Evolutionary conservation across 169 alveolate species (phyloP).

Genomic region (Eimeria tenella): DNA sequence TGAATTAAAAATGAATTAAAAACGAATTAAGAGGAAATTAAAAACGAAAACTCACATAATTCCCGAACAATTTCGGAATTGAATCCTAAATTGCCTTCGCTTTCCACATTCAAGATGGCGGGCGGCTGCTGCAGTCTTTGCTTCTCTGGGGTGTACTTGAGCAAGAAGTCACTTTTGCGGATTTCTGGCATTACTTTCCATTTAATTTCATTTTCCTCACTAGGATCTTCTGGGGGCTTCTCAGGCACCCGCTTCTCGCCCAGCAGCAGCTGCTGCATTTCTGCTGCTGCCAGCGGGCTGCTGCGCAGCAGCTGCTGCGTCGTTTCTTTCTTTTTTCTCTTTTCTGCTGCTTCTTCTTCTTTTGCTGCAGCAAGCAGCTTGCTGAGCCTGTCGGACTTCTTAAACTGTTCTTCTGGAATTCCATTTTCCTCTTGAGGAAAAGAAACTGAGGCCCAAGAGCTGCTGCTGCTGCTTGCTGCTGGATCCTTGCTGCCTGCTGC

Average conservation of each 20-base stretch:
- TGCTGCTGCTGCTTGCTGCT: neutral
- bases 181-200: neutral
- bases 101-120: neutral
- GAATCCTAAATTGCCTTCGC: neutral
- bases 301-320: neutral
- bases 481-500: neutral
- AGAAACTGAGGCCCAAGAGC: too few relatives aligned
- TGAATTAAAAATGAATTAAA: too few relatives aligned
- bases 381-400: too few relatives aligned
- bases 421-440: neutral
- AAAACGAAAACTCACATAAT: neutral
- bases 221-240: neutral
- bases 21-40: too few relatives aligned
- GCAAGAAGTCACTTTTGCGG: neutral
- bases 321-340: neutral
- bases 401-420: neutral
- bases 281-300: neutral
- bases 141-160: neutral
- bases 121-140: neutral
- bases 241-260: neutral
- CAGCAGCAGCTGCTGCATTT: constrained; percentile 1
- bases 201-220: neutral
- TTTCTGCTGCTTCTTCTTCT: neutral
- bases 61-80: neutral
- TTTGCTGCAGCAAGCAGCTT: neutral